Evolutionary conservation across 352 stramenopile genomes (phyloP).

Genomic region (Phytophthora kernoviae): DNA sequence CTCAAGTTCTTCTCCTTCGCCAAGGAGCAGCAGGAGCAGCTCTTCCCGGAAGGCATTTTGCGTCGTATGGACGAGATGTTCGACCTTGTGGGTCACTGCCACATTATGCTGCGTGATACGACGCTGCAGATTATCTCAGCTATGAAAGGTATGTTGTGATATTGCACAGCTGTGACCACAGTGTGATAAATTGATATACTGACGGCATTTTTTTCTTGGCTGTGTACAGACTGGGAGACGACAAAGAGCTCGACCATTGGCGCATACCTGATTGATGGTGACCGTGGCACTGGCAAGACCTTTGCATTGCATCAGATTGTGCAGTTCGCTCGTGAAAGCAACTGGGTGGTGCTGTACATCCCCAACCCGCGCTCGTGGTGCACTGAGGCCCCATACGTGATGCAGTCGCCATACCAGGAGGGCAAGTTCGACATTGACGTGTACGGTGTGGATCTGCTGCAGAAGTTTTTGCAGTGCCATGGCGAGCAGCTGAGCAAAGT

Average conservation of each 20-base stretch:
- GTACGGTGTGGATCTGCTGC: slow-evolving; percentile 75
- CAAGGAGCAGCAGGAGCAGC: slow-evolving; percentile 77
- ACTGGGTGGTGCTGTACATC: slow-evolving; percentile 88
- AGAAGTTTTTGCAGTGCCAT: slow-evolving; percentile 83
- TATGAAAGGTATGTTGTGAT: slow-evolving; percentile 59
- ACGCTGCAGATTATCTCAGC: slow-evolving; percentile 73
- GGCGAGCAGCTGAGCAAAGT: slow-evolving; percentile 70
- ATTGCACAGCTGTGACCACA: neutral
- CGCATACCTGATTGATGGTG: slow-evolving; percentile 81
- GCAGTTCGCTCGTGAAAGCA: slow-evolving; percentile 83
- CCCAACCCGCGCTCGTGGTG: slow-evolving; percentile 80
- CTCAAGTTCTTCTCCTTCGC: slow-evolving; percentile 84
- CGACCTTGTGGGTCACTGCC: slow-evolving; percentile 80
- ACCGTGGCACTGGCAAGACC: slow-evolving; percentile 83
- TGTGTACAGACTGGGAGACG: slow-evolving; percentile 62
- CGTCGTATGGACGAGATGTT: slow-evolving; percentile 81
- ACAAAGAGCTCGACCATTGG: slow-evolving; percentile 49
- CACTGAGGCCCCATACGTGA: slow-evolving; percentile 83
- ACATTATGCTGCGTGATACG: slow-evolving; percentile 86
- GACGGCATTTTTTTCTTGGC: neutral
- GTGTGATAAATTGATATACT: slow-evolving; percentile 5
- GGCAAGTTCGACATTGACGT: slow-evolving; percentile 89
- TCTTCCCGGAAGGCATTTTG: slow-evolving; percentile 74
- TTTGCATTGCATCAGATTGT: slow-evolving; percentile 89
- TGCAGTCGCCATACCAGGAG: slow-evolving; percentile 76